phyloP scores from a whole-genome alignment of 1,139 yeast species.

The Scheffersomyces quercinus region DNA sequence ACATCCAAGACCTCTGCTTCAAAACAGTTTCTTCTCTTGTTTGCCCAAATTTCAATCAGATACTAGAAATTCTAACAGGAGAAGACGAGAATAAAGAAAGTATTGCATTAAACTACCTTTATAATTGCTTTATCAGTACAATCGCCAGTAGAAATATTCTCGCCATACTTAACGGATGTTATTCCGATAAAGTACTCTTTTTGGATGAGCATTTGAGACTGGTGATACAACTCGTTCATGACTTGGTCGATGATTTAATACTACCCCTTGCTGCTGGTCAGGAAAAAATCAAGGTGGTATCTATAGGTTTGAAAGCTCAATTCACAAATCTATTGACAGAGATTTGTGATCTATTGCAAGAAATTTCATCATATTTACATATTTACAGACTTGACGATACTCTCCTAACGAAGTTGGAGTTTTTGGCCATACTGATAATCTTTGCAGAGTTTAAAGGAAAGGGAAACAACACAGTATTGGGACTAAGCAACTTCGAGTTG shows the following conservation, averaged over 20 bases:
- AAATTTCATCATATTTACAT: constrained; percentile 4
- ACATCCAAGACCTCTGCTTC: constrained; percentile 10
- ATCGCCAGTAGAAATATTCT: constrained; percentile 42
- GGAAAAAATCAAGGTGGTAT: not conserved
- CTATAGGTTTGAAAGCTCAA: constrained; percentile 2
- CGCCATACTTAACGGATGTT: constrained; percentile 37
- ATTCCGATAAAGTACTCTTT: constrained; percentile 42
- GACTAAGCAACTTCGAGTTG: constrained; percentile 23
- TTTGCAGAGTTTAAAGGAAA: constrained; percentile 28
- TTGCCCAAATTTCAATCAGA: not conserved
- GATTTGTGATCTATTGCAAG: constrained; percentile 1
- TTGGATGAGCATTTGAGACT: constrained; percentile 45
- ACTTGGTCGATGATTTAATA: constrained; percentile 35
- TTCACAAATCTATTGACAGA: constrained; percentile 5
- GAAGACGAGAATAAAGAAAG: not conserved
- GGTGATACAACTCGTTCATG: constrained; percentile 40
- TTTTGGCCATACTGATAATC: constrained; percentile 39
- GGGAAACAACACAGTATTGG: constrained; percentile 14
- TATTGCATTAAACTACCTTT: not conserved
- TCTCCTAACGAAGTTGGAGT: constrained; percentile 52
- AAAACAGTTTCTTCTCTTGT: constrained; percentile 1
- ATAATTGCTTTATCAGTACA: constrained; percentile 23
- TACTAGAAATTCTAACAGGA: not conserved
- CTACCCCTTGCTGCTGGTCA: constrained; percentile 14
- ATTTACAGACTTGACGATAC: constrained; percentile 3